Conservation (phyloP, 225 moss, liverwort and hornwort species). For the Marchantia polymorpha region DNA sequence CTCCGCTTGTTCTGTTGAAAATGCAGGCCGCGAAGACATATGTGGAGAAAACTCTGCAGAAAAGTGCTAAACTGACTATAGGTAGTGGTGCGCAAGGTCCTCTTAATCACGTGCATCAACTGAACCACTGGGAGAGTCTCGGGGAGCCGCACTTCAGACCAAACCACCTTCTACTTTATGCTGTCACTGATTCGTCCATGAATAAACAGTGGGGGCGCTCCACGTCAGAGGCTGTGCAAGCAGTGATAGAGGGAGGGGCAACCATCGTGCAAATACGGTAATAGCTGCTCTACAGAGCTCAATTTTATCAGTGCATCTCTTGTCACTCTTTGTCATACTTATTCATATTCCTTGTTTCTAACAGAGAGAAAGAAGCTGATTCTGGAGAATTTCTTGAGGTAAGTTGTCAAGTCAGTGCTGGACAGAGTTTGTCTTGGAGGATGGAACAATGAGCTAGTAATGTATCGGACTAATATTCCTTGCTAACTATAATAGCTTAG, state of each 20-base stretch:
- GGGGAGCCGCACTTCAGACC: constrained; percentile 55
- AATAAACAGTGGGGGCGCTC: constrained; percentile 86
- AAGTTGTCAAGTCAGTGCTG: background rate
- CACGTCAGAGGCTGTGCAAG: constrained; percentile 78
- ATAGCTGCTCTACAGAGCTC: background rate
- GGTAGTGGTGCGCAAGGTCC: constrained; percentile 86
- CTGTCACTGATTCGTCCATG: constrained; percentile 88
- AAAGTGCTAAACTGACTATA: constrained; percentile 58
- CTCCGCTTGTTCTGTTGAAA: background rate
- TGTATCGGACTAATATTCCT: no score
- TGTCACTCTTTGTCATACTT: background rate
- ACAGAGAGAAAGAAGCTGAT: constrained; percentile 93
- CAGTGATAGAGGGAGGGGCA: constrained; percentile 90
- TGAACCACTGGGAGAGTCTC: constrained; percentile 65
- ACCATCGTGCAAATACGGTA: constrained; percentile 97
- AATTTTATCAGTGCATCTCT: no score
- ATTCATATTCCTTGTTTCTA: constrained; percentile 1
- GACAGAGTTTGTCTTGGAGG: no score
- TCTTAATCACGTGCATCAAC: constrained; percentile 64
- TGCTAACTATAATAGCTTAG: no score
- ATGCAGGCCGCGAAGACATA: constrained; percentile 80
- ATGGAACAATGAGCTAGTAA: no score
- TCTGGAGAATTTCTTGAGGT: constrained; percentile 83
- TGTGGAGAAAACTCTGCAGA: constrained; percentile 57
- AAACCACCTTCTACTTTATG: constrained; percentile 76